phyloP scores from a whole-genome alignment of 148 eudicot genomes.

The Rhododendron henanense region DNA sequence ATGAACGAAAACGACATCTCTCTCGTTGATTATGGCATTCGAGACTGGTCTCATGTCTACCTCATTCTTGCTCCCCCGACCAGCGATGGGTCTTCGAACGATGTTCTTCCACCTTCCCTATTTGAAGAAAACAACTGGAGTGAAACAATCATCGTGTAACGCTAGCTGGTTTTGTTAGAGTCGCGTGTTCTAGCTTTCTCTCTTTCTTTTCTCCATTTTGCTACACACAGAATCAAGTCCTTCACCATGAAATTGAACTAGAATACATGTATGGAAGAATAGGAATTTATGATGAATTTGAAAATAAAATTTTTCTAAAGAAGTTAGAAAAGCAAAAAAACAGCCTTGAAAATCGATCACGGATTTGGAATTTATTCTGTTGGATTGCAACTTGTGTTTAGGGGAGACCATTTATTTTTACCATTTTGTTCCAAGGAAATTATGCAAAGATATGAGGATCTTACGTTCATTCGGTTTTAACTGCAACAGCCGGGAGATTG shows the following conservation, averaged over 20 bases:
- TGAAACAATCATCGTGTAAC: too few relatives aligned
- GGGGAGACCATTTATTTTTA: neutral
- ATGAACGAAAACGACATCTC: conserved; percentile 30
- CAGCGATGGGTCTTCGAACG: neutral
- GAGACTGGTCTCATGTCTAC: conserved; percentile 41
- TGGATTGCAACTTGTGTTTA: too few relatives aligned
- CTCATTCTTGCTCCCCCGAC: conserved; percentile 23
- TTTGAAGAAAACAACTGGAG: too few relatives aligned
- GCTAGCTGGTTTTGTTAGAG: neutral
- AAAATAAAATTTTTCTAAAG: neutral
- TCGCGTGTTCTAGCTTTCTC: neutral
- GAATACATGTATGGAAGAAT: neutral
- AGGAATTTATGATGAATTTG: too few relatives aligned
- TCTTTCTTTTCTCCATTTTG: neutral
- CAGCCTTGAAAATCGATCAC: too few relatives aligned
- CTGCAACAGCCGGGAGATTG: neutral
- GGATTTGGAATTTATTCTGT: too few relatives aligned
- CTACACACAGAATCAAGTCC: neutral
- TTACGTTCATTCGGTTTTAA: neutral
- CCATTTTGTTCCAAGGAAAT: too few relatives aligned
- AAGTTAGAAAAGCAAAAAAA: neutral
- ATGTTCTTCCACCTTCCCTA: too few relatives aligned
- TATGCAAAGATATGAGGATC: neutral
- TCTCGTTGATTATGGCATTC: conserved; percentile 34
- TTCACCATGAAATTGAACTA: neutral